These are phyloP conservation scores for Leersia perrieri DNA, from an alignment of 176 grass and related monocot genomes.

Conservation along the genomic window DNA sequence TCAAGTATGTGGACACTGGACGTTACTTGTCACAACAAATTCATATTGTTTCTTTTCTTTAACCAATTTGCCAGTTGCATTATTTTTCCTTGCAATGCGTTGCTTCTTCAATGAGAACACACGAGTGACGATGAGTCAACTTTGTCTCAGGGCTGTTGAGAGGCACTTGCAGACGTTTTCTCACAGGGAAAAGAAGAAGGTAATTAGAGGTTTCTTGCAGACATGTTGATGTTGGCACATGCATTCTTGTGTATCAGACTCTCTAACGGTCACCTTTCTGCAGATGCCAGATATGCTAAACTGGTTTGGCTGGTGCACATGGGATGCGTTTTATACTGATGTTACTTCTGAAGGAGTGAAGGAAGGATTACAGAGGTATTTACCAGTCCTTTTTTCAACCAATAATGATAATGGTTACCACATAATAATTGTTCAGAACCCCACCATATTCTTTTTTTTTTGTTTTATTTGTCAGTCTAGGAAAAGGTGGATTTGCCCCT, in stretches of 20 bases:
- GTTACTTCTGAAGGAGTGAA: conserved; percentile 66
- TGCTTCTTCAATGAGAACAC: conserved; percentile 25
- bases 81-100: neutral
- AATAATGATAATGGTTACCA: conserved; percentile 12
- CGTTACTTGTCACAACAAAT: neutral
- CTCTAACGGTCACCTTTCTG: conserved; percentile 19
- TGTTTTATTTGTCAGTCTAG: conserved; percentile 41
- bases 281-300: conserved; percentile 81
- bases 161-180: conserved; percentile 74
- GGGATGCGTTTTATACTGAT: conserved; percentile 88
- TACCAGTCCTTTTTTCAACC: neutral
- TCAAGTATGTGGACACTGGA: conserved; percentile 55
- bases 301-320: conserved; percentile 98
- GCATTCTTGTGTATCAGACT: neutral
- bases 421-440: neutral
- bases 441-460: neutral
- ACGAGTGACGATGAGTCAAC: conserved; percentile 12
- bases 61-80: neutral
- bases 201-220: conserved; percentile 24
- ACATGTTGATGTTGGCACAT: neutral
- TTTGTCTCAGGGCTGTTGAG: conserved; percentile 59
- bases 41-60: conserved; percentile 6
- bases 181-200: conserved; percentile 80
- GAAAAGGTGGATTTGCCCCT: conserved; percentile 60
- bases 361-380: conserved; percentile 70